phyloP scores from a whole-genome alignment of 495 filamentous ascomycete species.

The Neurospora sp. region DNA sequence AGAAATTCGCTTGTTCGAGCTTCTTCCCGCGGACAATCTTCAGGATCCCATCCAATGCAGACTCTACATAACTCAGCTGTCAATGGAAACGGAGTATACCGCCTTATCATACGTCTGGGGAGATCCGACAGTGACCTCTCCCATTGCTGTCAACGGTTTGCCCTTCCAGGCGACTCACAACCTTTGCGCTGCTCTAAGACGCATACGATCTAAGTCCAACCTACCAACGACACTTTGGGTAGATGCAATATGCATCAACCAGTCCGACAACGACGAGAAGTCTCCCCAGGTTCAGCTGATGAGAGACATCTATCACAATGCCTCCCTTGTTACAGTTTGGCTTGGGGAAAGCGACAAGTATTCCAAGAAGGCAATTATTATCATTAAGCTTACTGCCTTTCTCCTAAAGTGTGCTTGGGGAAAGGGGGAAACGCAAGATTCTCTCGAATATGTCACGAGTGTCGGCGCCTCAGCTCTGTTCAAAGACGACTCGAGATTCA shows the following conservation, averaged over 20 bases:
- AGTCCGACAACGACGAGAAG: neutral
- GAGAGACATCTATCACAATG: neutral
- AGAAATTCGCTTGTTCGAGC: neutral
- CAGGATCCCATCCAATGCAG: neutral
- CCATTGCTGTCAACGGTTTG: neutral
- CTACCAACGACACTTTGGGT: neutral
- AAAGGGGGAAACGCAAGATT: no score
- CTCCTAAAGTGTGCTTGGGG: no score
- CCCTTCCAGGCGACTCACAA: neutral
- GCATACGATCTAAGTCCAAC: neutral
- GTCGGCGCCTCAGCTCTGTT: neutral
- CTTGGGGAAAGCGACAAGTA: neutral
- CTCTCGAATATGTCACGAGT: no score
- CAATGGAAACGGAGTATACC: neutral
- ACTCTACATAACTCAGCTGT: neutral
- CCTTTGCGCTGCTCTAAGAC: neutral
- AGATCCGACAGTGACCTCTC: neutral
- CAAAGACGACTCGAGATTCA: neutral
- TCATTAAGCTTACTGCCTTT: neutral
- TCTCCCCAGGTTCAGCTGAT: neutral
- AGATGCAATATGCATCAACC: neutral
- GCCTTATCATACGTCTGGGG: neutral
- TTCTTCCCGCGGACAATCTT: neutral
- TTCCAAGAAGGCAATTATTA: neutral
- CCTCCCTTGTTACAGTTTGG: neutral